Evolutionary conservation across 768 basidiomycete genomes (phyloP).

Genomic region (Trametes sanguinea): DNA sequence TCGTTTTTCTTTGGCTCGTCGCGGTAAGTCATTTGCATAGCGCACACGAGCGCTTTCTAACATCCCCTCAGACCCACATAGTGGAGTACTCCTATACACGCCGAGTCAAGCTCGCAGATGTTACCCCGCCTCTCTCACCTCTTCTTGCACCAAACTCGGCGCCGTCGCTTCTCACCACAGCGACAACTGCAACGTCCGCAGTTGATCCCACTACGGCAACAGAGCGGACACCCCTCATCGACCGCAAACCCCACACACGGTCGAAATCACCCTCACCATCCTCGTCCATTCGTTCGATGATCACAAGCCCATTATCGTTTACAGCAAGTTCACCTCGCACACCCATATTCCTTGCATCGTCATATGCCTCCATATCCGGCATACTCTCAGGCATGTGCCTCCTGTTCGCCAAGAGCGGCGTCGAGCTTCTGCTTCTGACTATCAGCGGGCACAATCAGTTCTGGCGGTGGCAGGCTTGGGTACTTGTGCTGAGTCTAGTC

Average conservation of each 20-base stretch:
- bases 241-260: constrained; percentile 39
- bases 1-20: constrained; percentile 59
- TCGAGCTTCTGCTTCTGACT: constrained; percentile 83
- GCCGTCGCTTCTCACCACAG: constrained; percentile 42
- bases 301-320: constrained; percentile 19
- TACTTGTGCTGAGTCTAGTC: constrained; percentile 69
- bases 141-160: constrained; percentile 38
- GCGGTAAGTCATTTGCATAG: constrained; percentile 50
- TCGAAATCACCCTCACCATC: constrained; percentile 29
- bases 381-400: constrained; percentile 91
- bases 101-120: constrained; percentile 31
- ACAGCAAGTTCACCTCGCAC: constrained; percentile 43
- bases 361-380: constrained; percentile 86
- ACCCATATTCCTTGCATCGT: constrained; percentile 69
- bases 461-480: constrained; percentile 83
- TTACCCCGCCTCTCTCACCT: constrained; percentile 39
- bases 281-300: constrained; percentile 26
- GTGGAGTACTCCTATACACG: constrained; percentile 63
- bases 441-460: constrained; percentile 78
- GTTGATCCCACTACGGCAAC: constrained; percentile 27
- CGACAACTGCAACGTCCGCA: constrained; percentile 31
- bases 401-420: constrained; percentile 91
- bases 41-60: background rate
- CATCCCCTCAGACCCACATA: constrained; percentile 62
- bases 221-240: constrained; percentile 62